phyloP scores from a whole-genome alignment of 805 yeast genomes.

The Kodamaea nitidulidarum region DNA sequence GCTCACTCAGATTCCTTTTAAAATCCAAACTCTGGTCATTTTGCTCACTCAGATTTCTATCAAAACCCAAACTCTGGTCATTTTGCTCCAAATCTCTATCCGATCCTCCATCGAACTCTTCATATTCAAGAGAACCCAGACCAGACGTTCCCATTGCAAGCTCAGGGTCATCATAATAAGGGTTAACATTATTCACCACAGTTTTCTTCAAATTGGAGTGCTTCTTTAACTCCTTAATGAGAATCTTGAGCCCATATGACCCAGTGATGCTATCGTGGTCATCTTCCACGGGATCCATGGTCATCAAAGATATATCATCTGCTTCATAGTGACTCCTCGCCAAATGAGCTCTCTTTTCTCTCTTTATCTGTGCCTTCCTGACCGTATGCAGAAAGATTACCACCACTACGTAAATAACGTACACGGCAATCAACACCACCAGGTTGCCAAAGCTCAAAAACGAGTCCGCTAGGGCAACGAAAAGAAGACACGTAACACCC shows the following conservation, averaged over 20 bases:
- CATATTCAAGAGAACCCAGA: too few species aligned
- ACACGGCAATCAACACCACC: constrained; percentile 49
- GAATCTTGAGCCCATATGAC: constrained; percentile 30
- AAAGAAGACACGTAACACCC: constrained; percentile 44
- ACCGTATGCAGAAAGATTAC: constrained; percentile 25
- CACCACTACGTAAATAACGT: constrained; percentile 52
- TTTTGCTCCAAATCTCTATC: too few species aligned
- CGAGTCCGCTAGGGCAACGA: constrained; percentile 55
- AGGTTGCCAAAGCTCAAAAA: constrained; percentile 54
- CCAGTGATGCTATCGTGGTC: constrained; percentile 13
- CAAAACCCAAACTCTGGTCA: too few species aligned
- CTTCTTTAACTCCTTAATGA: constrained; percentile 29
- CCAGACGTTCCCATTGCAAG: too few species aligned
- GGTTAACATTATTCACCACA: constrained; percentile 1
- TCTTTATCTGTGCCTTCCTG: constrained; percentile 13
- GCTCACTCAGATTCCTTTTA: too few species aligned
- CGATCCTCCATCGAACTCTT: too few species aligned
- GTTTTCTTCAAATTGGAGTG: constrained; percentile 17
- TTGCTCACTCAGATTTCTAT: too few species aligned
- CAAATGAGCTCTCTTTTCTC: constrained; percentile 17
- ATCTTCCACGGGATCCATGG: constrained; percentile 14
- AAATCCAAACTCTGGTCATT: too few species aligned
- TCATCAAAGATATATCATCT: constrained; percentile 21
- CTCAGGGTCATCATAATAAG: too few species aligned
- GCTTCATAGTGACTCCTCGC: constrained; percentile 19